phyloP scores from a whole-genome alignment of 345 rosid genomes.

The Citrus sinensis region DVS_A1.0 CM039169.1:32846501-32847000 shows the following conservation, averaged over 20 bases:
- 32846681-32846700: constrained; percentile 98
- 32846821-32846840: constrained; percentile 99
- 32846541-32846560: constrained; percentile 89
- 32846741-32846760: constrained; percentile 88
- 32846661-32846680: constrained; percentile 52
- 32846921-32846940: neutral
- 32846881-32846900: neutral
- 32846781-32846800: constrained; percentile 97
- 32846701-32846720: constrained; percentile 98
- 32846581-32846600: constrained; percentile 13
- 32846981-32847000: constrained; percentile 11
- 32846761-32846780: constrained; percentile 91
- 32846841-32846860: constrained; percentile 89
- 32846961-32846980: neutral
- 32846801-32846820: constrained; percentile 91
- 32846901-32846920: neutral
- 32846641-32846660: neutral
- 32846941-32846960: neutral
- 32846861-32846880: constrained; percentile 60
- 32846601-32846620: neutral
- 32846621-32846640: neutral
- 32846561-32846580: constrained; percentile 57
- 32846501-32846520: constrained; percentile 98
- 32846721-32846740: constrained; percentile 91
- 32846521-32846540: constrained; percentile 93